These are phyloP conservation scores for Pittosporum tobira DNA, from an alignment of 129 eudicot genomes.

Conservation along the genomic window DNA sequence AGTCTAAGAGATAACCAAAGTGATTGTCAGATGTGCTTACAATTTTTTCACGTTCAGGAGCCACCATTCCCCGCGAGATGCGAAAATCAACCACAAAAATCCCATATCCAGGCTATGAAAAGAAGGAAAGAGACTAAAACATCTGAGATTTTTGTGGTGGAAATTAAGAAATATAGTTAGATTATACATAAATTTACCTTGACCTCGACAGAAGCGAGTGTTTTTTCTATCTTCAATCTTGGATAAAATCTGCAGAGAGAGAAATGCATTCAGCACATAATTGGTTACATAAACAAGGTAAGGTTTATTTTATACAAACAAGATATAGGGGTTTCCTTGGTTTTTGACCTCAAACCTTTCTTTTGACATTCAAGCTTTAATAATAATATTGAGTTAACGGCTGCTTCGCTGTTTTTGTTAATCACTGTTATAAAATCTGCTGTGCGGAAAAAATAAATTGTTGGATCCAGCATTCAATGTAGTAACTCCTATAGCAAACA, in stretches of 20 bases:
- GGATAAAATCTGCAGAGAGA: constrained; percentile 9
- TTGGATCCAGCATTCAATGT: no score
- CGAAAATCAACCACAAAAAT: background rate
- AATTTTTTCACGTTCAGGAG: background rate
- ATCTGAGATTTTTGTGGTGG: background rate
- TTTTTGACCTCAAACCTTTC: no score
- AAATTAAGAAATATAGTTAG: background rate
- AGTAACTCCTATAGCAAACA: no score
- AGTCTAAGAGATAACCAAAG: no score
- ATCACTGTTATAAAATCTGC: no score
- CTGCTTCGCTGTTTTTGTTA: no score
- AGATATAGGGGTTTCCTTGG: no score
- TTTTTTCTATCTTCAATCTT: background rate
- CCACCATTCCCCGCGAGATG: background rate
- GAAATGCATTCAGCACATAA: background rate
- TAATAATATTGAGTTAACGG: no score
- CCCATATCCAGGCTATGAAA: constrained; percentile 6
- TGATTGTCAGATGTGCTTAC: background rate
- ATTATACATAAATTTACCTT: constrained; percentile 3
- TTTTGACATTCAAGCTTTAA: no score
- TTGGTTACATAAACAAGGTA: no score
- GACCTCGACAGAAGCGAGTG: constrained; percentile 1
- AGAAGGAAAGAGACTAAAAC: background rate
- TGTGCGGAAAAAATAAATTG: no score
- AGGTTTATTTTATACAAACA: no score